Conservation (phyloP, 352 stramenopile species). For the Thalassiosira sp. region DNA sequence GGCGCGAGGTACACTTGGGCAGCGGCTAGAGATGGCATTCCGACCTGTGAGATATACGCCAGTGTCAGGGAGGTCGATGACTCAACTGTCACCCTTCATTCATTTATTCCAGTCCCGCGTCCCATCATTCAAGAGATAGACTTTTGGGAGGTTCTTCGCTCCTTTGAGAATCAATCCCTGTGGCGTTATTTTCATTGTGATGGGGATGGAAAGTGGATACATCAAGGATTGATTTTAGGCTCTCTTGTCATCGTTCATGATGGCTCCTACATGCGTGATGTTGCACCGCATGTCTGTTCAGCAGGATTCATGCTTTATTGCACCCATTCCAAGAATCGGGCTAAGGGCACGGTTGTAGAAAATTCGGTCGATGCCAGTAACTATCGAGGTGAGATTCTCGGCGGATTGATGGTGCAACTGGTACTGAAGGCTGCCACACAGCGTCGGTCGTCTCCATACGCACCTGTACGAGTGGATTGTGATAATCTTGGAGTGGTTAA, state of each 20-base stretch:
- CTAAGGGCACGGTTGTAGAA: neutral
- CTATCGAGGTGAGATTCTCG: constrained; percentile 21
- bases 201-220: constrained; percentile 25
- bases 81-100: neutral
- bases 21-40: neutral
- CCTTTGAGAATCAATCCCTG: constrained; percentile 11
- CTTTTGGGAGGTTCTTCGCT: neutral
- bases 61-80: neutral
- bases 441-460: neutral
- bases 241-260: constrained; percentile 22
- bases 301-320: constrained; percentile 12
- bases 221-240: neutral
- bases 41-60: neutral
- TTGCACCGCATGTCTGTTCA: neutral
- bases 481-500: constrained; percentile 38
- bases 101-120: neutral
- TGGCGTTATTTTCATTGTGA: constrained; percentile 14
- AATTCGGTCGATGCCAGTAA: neutral
- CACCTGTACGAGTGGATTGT: constrained; percentile 4
- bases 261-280: constrained; percentile 12
- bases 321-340: neutral
- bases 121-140: neutral
- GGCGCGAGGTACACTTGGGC: neutral
- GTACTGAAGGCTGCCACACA: neutral
- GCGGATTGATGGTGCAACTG: constrained; percentile 9